Base-by-base conservation (phyloP, 2,329 filamentous ascomycete species). In the Ceratocystis eucalypticola region DNA sequence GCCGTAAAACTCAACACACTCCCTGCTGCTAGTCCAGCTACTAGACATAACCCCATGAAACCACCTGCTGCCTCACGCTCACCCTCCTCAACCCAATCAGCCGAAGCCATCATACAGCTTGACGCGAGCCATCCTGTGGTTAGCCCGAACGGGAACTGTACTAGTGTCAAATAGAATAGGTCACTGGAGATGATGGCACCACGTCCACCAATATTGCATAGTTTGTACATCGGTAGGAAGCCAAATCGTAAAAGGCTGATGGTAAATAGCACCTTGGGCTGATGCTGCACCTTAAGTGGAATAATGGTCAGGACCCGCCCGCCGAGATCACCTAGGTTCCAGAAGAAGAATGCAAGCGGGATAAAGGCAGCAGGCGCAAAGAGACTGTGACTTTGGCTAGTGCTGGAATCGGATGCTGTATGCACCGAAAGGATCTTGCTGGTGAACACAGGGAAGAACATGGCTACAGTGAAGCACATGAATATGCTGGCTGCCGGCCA, bases 401-500 rank as follows among this genome's bases (percentile, higher is more conserved):
- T 37, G 33, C 33, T 33, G 5, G 59, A 30, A n/a, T 48, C 65
- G 10, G 41, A 10, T 10, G 61, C 37, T 25, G 61, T 28, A 50
- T 70, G 69, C 2, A 82, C 77, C 7, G 80, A 82, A 44, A 76
- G 71, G 69, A 78, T 87, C 75, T 87, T 84, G 67, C 81, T 78
- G 0, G 94, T 97, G 76, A 95, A 95, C 68, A 97, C 89, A 0
- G 94, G 94, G 78, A 92, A 97, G 74, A 94, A 86, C 93, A 99
- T 97, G 62, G 92, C 92, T 65, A 93, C 77, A 53, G 82, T 77
- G 72, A 97, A 97, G 73, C 87, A 91, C 69, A 92, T 74, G 71
- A 90, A 91, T 15, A 96, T 84, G 6, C 89, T 84, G n/a, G 80
- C 78, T 0, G 90, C 84, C 15, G 91, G 80, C 84, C 88, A 95